Percentiles rank a stretch among this genome's conserved stretches.
Evolutionary conservation across 2,329 filamentous ascomycete species (phyloP).

Genomic region (Paracorniculantispora psalliotae): DNA sequence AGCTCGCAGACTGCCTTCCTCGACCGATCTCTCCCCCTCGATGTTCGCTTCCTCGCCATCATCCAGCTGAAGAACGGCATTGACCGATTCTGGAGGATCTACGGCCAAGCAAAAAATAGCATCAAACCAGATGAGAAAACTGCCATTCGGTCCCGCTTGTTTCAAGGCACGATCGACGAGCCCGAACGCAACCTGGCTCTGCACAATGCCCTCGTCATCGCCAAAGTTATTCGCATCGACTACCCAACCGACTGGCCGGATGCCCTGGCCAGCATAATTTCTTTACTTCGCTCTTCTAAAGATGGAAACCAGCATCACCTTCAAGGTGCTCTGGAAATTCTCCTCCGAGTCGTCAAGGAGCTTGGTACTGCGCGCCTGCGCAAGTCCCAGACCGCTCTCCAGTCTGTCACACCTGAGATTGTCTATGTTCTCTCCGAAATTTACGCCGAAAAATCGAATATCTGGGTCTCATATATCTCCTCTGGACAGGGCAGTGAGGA

Average conservation of each 20-base stretch:
- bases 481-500: constrained; percentile 54
- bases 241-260: constrained; percentile 82
- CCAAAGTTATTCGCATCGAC: constrained; percentile 85
- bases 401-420: constrained; percentile 75
- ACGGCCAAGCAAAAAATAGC: constrained; percentile 55
- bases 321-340: constrained; percentile 65
- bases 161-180: constrained; percentile 74
- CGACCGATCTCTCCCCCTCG: constrained; percentile 67
- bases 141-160: constrained; percentile 66
- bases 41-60: constrained; percentile 82
- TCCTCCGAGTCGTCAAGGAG: constrained; percentile 88
- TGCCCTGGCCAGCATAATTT: constrained; percentile 55
- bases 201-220: constrained; percentile 81
- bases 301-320: constrained; percentile 61
- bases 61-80: constrained; percentile 97
- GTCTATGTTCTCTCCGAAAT: constrained; percentile 74
- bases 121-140: constrained; percentile 71
- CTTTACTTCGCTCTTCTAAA: constrained; percentile 50
- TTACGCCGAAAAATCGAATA: constrained; percentile 67
- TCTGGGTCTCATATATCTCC: constrained; percentile 61
- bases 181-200: constrained; percentile 69
- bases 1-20: constrained; percentile 68
- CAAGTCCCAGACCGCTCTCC: constrained; percentile 69
- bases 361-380: constrained; percentile 73
- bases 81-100: constrained; percentile 82